A percentile compares a stretch with the other conserved stretches of the same genome.
These are phyloP conservation scores for Crithidia brevicula DNA, from an alignment of 208 protist genomes.

Conservation along the genomic window DNA sequence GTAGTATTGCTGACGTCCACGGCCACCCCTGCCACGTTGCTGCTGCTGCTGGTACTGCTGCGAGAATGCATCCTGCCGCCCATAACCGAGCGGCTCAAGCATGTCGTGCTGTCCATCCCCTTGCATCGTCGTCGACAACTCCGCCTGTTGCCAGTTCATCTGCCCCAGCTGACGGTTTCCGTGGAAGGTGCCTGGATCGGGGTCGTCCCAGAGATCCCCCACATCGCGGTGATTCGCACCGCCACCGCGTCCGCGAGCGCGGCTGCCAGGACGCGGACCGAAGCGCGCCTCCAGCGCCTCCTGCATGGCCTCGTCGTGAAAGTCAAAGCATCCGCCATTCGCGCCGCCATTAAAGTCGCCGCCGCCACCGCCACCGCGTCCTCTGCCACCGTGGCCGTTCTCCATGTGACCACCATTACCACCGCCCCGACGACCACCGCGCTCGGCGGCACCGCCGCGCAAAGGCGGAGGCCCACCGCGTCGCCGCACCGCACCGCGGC, in stretches of 20 bases:
- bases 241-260: slow-evolving; percentile 23
- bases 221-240: slow-evolving; percentile 17
- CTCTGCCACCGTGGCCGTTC: slow-evolving; percentile 30
- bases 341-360: background rate
- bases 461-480: slow-evolving; percentile 24
- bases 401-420: slow-evolving; percentile 1
- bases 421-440: background rate
- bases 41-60: slow-evolving; percentile 16
- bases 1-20: slow-evolving; percentile 10
- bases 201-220: slow-evolving; percentile 81
- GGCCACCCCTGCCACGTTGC: slow-evolving; percentile 20
- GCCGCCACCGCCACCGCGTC: slow-evolving; percentile 11
- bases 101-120: slow-evolving; percentile 24
- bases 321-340: background rate
- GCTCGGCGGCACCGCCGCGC: slow-evolving; percentile 11
- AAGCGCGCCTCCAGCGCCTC: slow-evolving; percentile 40
- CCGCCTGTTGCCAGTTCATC: slow-evolving; percentile 81
- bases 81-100: slow-evolving; percentile 20
- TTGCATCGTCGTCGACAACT: slow-evolving; percentile 36
- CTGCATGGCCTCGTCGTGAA: slow-evolving; percentile 31
- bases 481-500: slow-evolving; percentile 26
- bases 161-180: slow-evolving; percentile 62
- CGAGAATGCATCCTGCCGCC: slow-evolving; percentile 16
- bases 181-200: slow-evolving; percentile 72
- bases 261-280: slow-evolving; percentile 37